Conservation (phyloP, 805 yeast genomes). For the Lipomyces sp. region DNA sequence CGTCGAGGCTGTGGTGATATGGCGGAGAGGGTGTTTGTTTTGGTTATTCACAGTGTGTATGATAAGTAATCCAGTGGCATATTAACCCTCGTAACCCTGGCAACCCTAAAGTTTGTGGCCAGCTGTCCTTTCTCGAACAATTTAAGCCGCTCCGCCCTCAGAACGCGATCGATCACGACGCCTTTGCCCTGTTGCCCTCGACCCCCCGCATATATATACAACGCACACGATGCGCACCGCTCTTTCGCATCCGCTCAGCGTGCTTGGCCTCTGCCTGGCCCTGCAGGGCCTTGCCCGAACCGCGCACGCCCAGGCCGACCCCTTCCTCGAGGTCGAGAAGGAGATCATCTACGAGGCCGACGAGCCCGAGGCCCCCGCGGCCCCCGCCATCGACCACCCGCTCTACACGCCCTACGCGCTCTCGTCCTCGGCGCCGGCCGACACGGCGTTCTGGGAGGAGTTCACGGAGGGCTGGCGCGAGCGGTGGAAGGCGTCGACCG, state of each 20-base stretch:
- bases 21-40: not conserved
- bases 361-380: slow-evolving; percentile 1
- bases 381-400: slow-evolving; percentile 10
- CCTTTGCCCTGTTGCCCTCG: not conserved
- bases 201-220: not conserved
- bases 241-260: slow-evolving; percentile 13
- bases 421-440: not conserved
- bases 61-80: too few relatives aligned
- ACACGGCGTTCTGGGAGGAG: slow-evolving; percentile 46
- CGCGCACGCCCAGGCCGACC: slow-evolving; percentile 19
- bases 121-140: too few relatives aligned
- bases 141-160: too few relatives aligned
- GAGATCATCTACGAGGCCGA: slow-evolving; percentile 1
- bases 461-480: slow-evolving; percentile 36
- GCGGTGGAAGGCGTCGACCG: slow-evolving; percentile 60
- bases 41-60: not conserved
- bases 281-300: not conserved
- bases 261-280: slow-evolving; percentile 12
- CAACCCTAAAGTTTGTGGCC: too few relatives aligned
- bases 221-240: slow-evolving; percentile 18
- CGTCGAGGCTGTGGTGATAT: not conserved
- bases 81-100: too few relatives aligned
- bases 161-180: not conserved
- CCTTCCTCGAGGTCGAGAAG: slow-evolving; percentile 16
- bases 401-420: not conserved